Evolutionary conservation across 23 red algal species (phyloP).

Genomic region (Gracilaria gracilis): DNA sequence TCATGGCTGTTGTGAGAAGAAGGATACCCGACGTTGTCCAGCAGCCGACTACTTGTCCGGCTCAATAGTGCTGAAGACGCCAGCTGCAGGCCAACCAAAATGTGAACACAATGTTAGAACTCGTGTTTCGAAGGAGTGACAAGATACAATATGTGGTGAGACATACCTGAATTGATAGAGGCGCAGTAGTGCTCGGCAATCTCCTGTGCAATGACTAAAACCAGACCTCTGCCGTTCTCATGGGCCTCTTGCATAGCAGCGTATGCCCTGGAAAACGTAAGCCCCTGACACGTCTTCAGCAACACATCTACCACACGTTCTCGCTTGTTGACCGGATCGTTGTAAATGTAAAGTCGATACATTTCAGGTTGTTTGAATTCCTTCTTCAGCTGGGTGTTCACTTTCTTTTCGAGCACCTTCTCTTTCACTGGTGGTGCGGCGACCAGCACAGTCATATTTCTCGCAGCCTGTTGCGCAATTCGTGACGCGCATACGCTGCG

Average conservation of each 20-base stretch:
- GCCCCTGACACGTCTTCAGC: slow-evolving; percentile 58
- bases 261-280: slow-evolving; percentile 75
- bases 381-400: slow-evolving; percentile 32
- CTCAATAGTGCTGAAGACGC: slow-evolving; percentile 63
- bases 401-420: slow-evolving; percentile 37
- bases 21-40: no score
- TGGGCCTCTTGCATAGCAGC: slow-evolving; percentile 81
- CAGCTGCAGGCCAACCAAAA: slow-evolving; percentile 13
- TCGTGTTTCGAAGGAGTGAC: background rate
- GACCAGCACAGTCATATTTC: slow-evolving; percentile 21
- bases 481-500: slow-evolving; percentile 38
- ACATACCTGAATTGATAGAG: slow-evolving; percentile 70
- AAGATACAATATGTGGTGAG: background rate
- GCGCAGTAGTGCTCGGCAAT: slow-evolving; percentile 84
- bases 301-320: slow-evolving; percentile 73
- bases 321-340: slow-evolving; percentile 76
- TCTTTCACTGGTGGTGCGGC: slow-evolving; percentile 4
- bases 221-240: slow-evolving; percentile 74
- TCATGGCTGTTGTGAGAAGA: background rate
- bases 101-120: background rate
- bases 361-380: slow-evolving; percentile 61
- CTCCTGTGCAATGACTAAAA: slow-evolving; percentile 67
- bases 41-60: slow-evolving; percentile 39
- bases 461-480: slow-evolving; percentile 18
- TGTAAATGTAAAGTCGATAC: slow-evolving; percentile 77